Evolutionary conservation across 179 eudicot species (phyloP).

Genomic region (Camellia oleifera): DNA sequence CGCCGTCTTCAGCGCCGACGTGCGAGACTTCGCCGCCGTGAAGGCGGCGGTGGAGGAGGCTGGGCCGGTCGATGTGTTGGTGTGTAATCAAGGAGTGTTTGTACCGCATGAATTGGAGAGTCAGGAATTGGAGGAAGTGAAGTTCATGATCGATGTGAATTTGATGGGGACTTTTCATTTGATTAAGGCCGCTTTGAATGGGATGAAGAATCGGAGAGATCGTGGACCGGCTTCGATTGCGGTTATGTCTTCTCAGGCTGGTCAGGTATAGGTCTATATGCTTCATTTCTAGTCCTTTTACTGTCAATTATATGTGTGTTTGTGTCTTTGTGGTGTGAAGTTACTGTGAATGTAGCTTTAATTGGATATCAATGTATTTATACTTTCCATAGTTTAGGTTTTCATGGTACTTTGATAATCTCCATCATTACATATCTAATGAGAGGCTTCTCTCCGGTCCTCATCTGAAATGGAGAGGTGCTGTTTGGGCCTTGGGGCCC

Average conservation of each 20-base stretch:
- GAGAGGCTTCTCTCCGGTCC: no score
- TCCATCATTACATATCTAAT: no score
- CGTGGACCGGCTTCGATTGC: constrained; percentile 12
- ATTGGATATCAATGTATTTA: no score
- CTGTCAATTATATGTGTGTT: background rate
- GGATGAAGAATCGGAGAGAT: constrained; percentile 22
- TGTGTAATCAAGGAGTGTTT: constrained; percentile 85
- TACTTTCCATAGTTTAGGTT: no score
- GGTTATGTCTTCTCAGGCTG: constrained; percentile 15
- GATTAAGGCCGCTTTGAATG: constrained; percentile 13
- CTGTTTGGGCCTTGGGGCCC: no score
- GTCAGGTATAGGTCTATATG: background rate
- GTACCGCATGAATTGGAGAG: constrained; percentile 50
- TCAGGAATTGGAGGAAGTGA: constrained; percentile 55
- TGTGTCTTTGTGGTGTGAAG: no score
- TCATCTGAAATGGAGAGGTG: no score
- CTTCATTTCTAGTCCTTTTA: background rate
- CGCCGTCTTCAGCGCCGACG: constrained; percentile 57
- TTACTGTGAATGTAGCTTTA: no score
- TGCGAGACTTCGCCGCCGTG: constrained; percentile 53
- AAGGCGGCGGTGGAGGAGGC: constrained; percentile 51
- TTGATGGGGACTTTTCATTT: constrained; percentile 66
- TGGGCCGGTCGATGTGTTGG: constrained; percentile 68
- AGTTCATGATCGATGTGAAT: constrained; percentile 80
- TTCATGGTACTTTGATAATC: no score